Evolutionary conservation across 2,329 filamentous ascomycete species (phyloP).

Genomic region (Fusarium tricinctum): DNA sequence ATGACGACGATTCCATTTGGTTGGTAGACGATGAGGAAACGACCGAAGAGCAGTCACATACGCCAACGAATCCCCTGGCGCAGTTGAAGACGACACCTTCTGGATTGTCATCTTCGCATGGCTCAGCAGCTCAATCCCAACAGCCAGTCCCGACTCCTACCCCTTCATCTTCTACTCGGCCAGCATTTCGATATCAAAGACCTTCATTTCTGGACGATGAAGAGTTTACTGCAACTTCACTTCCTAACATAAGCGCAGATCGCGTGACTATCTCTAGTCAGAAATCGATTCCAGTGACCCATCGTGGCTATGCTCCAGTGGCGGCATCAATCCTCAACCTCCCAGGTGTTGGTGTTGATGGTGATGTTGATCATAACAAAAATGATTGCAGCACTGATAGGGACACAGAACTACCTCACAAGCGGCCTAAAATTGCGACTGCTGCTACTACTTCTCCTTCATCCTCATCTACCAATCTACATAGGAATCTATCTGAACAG

Average conservation of each 20-base stretch:
- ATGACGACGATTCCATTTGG: conserved; percentile 51
- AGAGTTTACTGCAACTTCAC: conserved; percentile 26
- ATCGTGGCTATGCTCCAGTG: conserved; percentile 41
- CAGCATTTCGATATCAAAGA: conserved; percentile 38
- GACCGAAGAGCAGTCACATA: conserved; percentile 27
- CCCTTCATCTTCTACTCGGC: conserved; percentile 12
- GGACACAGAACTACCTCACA: not conserved
- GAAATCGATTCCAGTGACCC: conserved; percentile 4
- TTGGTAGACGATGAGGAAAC: conserved; percentile 51
- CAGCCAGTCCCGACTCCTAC: conserved; percentile 29
- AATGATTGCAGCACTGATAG: not conserved
- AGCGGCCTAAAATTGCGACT: not conserved
- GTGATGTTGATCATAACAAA: conserved; percentile 6
- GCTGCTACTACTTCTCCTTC: conserved; percentile 31
- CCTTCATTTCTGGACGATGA: conserved; percentile 44
- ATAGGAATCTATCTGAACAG: conserved; percentile 51
- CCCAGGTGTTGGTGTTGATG: conserved; percentile 20
- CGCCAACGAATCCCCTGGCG: conserved; percentile 2
- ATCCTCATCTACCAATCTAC: conserved; percentile 48
- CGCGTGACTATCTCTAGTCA: conserved; percentile 6
- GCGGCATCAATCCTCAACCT: conserved; percentile 42
- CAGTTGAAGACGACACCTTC: conserved; percentile 37
- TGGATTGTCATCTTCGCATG: conserved; percentile 10
- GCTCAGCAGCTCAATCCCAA: conserved; percentile 15
- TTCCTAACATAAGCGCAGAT: conserved; percentile 3